Evolutionary conservation across 202 grass and related monocot species (phyloP).

Genomic region (Dendrocalamus latiflorus): DNA sequence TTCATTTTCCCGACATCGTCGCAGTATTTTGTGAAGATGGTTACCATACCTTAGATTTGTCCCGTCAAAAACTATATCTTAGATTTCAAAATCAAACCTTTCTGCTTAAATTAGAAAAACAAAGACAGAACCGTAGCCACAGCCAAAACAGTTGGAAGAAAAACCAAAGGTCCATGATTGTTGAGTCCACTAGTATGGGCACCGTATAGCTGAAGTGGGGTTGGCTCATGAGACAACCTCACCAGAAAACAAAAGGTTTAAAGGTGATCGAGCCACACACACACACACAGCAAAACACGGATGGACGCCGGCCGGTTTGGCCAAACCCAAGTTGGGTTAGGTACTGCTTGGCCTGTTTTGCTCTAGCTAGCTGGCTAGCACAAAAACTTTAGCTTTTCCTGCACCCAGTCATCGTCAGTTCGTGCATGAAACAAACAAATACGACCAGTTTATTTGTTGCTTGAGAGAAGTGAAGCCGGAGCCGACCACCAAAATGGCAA

Average conservation of each 20-base stretch:
- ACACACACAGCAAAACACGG: neutral
- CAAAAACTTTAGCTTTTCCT: neutral
- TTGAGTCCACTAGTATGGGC: neutral
- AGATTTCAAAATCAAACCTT: neutral
- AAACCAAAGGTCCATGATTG: slow-evolving; percentile 6
- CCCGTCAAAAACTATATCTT: neutral
- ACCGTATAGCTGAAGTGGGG: neutral
- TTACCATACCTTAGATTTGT: no score
- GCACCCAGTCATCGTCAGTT: neutral
- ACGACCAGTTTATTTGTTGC: neutral
- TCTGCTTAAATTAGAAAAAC: neutral
- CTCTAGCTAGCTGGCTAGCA: neutral
- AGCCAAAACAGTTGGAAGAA: neutral
- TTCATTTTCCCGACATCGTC: neutral
- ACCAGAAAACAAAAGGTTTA: neutral
- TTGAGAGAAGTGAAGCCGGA: neutral
- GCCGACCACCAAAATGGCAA: neutral
- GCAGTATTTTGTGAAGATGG: neutral
- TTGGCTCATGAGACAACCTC: neutral
- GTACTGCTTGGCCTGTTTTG: slow-evolving; percentile 10
- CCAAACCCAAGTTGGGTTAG: slow-evolving; percentile 13
- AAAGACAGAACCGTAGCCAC: neutral
- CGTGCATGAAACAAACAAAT: neutral
- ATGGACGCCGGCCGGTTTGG: neutral
- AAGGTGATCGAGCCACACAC: neutral